Conservation (phyloP, 2,329 filamentous ascomycete species). For the Fusarium sp. region DNA sequence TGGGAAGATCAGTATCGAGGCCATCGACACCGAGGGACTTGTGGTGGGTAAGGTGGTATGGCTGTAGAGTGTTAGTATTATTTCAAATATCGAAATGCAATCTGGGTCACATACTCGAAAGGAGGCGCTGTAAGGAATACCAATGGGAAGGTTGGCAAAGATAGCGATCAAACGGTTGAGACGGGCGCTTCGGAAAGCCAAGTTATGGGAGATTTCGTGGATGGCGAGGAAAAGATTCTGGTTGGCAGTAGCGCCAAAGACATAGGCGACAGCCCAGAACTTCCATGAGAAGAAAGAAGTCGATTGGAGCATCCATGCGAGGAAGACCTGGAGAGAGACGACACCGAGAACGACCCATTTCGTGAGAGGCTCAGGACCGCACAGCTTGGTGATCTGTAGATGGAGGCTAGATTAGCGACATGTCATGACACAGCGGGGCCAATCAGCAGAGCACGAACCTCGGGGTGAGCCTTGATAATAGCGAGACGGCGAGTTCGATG, state of each 20-base stretch:
- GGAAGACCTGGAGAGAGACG: conserved; percentile 80
- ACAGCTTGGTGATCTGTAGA: conserved; percentile 88
- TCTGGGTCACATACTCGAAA: conserved; percentile 74
- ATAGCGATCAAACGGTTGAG: conserved; percentile 90
- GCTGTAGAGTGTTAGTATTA: conserved; percentile 58
- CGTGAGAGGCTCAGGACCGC: conserved; percentile 93
- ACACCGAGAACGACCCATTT: conserved; percentile 91
- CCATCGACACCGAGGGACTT: conserved; percentile 97
- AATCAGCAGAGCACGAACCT: conserved; percentile 63
- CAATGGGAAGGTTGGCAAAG: conserved; percentile 94
- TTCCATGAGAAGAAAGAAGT: conserved; percentile 82
- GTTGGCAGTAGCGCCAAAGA: conserved; percentile 93
- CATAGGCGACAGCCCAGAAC: conserved; percentile 88
- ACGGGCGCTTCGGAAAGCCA: conserved; percentile 84
- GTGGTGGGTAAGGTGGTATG: conserved; percentile 98
- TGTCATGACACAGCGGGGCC: neutral
- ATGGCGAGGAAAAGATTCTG: conserved; percentile 99
- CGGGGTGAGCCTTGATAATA: conserved; percentile 98
- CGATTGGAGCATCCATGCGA: conserved; percentile 80
- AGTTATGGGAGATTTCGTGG: conserved; percentile 98
- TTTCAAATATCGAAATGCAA: neutral
- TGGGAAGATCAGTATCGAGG: conserved; percentile 94
- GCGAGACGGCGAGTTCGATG: conserved; percentile 89
- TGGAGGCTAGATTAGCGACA: conserved; percentile 9
- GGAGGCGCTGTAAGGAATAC: conserved; percentile 92